Percentiles rank a stretch among this genome's conserved stretches.
Evolutionary conservation across 805 yeast species (phyloP).

Genomic region (Pichia gijzeniarum): DNA sequence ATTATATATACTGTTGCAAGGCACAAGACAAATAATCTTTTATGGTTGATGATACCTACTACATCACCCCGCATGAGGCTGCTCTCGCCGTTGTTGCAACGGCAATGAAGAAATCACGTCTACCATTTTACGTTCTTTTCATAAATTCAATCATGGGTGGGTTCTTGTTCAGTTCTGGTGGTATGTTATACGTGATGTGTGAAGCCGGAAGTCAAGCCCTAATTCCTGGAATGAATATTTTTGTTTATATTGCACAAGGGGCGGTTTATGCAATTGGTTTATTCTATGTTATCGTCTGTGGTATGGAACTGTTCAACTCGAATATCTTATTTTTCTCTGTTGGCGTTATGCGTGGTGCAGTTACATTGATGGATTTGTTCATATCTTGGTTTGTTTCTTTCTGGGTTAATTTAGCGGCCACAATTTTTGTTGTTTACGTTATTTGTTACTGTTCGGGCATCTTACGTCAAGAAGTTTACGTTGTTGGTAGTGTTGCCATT

Average conservation of each 20-base stretch:
- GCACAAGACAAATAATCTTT: not conserved
- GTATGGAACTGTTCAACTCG: slow-evolving; percentile 71
- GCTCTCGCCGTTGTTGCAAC: slow-evolving; percentile 83
- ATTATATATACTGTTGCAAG: too few species aligned
- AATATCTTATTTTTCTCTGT: slow-evolving; percentile 67
- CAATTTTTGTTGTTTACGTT: slow-evolving; percentile 59
- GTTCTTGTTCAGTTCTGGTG: slow-evolving; percentile 60
- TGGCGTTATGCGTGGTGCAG: slow-evolving; percentile 65
- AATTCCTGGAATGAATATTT: slow-evolving; percentile 40
- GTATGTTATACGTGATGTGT: slow-evolving; percentile 56
- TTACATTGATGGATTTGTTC: slow-evolving; percentile 52
- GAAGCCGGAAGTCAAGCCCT: slow-evolving; percentile 42
- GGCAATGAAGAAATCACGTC: slow-evolving; percentile 73
- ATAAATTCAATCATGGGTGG: slow-evolving; percentile 69
- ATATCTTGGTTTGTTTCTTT: slow-evolving; percentile 65
- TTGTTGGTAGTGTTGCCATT: slow-evolving; percentile 42
- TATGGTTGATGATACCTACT: slow-evolving; percentile 44
- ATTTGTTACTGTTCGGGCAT: slow-evolving; percentile 52
- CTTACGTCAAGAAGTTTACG: slow-evolving; percentile 35
- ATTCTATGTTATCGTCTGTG: slow-evolving; percentile 68
- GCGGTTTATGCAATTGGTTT: slow-evolving; percentile 62
- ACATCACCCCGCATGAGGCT: slow-evolving; percentile 72
- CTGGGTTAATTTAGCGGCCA: slow-evolving; percentile 58
- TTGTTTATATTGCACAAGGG: slow-evolving; percentile 53
- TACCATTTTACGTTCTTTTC: slow-evolving; percentile 50